phyloP scores from a whole-genome alignment of 1,284 basidiomycete species.

The Apiotrichum akiyoshidainum region DNA sequence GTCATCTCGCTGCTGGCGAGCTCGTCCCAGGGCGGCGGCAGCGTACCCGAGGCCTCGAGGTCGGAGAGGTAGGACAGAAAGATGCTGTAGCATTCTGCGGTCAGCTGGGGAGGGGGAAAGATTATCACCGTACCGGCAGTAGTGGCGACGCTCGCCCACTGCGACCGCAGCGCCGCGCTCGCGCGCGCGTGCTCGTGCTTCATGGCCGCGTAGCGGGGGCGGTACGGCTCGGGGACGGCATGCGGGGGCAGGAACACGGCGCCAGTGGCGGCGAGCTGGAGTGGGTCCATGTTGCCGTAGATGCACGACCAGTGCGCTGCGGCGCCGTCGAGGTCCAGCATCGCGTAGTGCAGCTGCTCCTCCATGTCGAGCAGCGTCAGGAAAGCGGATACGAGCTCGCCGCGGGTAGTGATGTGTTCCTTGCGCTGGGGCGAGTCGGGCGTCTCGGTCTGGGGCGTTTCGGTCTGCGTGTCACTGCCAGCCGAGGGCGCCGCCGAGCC shows the following conservation, averaged over 20 bases:
- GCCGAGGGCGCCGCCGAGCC: not conserved
- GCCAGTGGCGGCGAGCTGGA: not conserved
- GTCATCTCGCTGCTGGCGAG: not conserved
- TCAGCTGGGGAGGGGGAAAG: too few relatives aligned
- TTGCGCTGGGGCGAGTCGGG: not conserved
- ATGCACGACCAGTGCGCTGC: not conserved
- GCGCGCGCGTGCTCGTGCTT: not conserved
- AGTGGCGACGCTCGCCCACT: not conserved
- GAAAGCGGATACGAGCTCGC: not conserved
- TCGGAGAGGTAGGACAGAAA: not conserved
- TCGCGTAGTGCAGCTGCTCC: constrained; percentile 4
- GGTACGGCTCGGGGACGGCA: not conserved
- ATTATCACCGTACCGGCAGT: not conserved
- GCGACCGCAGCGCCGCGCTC: not conserved
- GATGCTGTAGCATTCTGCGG: not conserved
- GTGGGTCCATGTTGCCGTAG: not conserved
- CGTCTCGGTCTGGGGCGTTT: not conserved
- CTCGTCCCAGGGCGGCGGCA: not conserved
- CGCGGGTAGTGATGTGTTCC: constrained; percentile 1
- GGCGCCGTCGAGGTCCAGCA: not conserved
- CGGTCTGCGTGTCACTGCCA: not conserved
- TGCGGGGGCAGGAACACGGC: not conserved
- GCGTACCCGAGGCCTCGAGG: not conserved
- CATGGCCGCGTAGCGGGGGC: not conserved
- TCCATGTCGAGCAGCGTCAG: not conserved